A percentile compares a stretch with the other conserved stretches of the same genome.
Evolutionary conservation across 208 protist species (phyloP).

Genomic region (Strigomonas culicis): DNA sequence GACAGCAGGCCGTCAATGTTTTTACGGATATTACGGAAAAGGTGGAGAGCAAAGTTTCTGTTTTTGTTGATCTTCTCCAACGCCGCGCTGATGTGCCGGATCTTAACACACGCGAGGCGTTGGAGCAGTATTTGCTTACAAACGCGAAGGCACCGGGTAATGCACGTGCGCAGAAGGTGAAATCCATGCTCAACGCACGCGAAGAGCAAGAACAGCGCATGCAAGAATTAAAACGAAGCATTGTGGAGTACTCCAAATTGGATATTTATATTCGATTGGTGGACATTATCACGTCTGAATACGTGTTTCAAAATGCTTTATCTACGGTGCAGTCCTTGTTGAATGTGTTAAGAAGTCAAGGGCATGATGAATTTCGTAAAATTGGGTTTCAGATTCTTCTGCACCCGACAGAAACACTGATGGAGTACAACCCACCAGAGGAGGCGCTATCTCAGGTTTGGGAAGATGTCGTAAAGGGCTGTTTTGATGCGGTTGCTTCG

Average conservation of each 20-base stretch:
- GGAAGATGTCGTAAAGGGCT: constrained; percentile 60
- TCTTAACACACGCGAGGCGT: constrained; percentile 86
- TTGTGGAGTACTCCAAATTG: constrained; percentile 89
- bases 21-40: constrained; percentile 65
- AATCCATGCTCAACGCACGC: constrained; percentile 92
- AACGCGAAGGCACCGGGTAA: constrained; percentile 47
- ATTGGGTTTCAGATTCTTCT: constrained; percentile 90
- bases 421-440: constrained; percentile 79
- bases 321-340: constrained; percentile 58
- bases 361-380: constrained; percentile 54
- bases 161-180: constrained; percentile 57
- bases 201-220: constrained; percentile 79
- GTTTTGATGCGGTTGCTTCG: constrained; percentile 52
- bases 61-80: constrained; percentile 80
- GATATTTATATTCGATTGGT: constrained; percentile 87
- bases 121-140: constrained; percentile 90
- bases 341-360: constrained; percentile 66
- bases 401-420: constrained; percentile 45
- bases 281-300: constrained; percentile 85
- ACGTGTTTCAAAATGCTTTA: constrained; percentile 73
- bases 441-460: constrained; percentile 49
- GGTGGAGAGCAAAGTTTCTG: constrained; percentile 79
- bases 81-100: constrained; percentile 88
- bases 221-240: constrained; percentile 89
- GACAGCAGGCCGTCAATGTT: constrained; percentile 49